Evolutionary conservation across 2,329 filamentous ascomycete genomes (phyloP).

Genomic region (Fusarium redolens): DNA sequence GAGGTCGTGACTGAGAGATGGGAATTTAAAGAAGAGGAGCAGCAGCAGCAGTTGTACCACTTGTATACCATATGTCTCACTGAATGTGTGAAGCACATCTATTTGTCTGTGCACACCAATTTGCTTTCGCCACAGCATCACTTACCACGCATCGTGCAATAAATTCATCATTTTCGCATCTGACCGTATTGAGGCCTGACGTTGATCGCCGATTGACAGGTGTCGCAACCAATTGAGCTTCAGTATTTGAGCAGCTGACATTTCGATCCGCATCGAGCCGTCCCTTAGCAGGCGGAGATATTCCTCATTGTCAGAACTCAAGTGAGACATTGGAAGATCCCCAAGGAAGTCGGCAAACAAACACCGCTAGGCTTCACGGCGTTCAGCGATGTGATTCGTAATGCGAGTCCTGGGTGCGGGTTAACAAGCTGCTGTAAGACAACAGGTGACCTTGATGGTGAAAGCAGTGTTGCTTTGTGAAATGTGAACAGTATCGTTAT

Average conservation of each 20-base stretch:
- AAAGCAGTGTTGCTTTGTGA: background rate
- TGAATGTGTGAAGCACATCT: background rate
- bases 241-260: slow-evolving; percentile 7
- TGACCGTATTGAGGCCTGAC: slow-evolving; percentile 1
- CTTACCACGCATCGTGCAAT: background rate
- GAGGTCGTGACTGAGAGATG: background rate
- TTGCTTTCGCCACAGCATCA: background rate
- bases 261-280: background rate
- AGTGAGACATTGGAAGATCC: slow-evolving; percentile 10
- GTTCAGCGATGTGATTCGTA: background rate
- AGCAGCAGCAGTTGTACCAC: background rate
- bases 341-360: background rate
- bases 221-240: slow-evolving; percentile 14
- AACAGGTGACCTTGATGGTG: background rate
- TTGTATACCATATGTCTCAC: background rate
- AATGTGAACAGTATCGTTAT: background rate
- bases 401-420: background rate
- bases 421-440: background rate
- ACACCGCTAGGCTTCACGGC: background rate
- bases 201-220: background rate
- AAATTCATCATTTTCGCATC: slow-evolving; percentile 3
- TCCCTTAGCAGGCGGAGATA: background rate
- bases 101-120: background rate
- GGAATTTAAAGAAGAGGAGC: background rate
- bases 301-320: background rate